Percentiles rank a stretch among this genome's conserved stretches.
phyloP scores from a whole-genome alignment of 2,329 filamentous ascomycete species.

The Phoma sp. region DNA sequence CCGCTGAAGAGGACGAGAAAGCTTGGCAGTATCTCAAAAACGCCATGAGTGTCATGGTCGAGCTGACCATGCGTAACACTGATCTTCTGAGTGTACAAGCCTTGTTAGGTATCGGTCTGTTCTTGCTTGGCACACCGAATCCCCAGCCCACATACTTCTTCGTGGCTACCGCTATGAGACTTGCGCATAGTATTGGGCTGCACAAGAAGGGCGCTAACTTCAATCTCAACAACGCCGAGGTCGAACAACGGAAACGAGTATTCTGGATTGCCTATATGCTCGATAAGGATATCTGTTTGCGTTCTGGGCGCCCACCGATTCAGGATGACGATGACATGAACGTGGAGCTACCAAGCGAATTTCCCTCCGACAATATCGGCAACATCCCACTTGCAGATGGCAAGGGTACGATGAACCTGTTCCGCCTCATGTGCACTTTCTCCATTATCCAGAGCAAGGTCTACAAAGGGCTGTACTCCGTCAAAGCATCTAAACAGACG shows the following conservation, averaged over 20 bases:
- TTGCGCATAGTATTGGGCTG: slow-evolving; percentile 92
- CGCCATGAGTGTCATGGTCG: slow-evolving; percentile 88
- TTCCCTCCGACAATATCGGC: slow-evolving; percentile 89
- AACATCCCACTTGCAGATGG: slow-evolving; percentile 90
- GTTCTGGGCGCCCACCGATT: slow-evolving; percentile 73
- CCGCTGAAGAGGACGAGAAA: slow-evolving; percentile 89
- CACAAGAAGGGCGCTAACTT: slow-evolving; percentile 94
- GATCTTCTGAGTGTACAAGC: slow-evolving; percentile 95
- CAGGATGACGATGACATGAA: slow-evolving; percentile 90
- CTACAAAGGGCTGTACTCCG: slow-evolving; percentile 91
- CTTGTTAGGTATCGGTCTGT: slow-evolving; percentile 88
- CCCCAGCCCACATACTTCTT: slow-evolving; percentile 93
- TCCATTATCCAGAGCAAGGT: slow-evolving; percentile 91
- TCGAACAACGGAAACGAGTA: slow-evolving; percentile 83
- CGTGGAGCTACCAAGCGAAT: slow-evolving; percentile 88
- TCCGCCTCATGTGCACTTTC: slow-evolving; percentile 90
- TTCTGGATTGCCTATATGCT: slow-evolving; percentile 80
- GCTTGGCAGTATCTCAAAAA: slow-evolving; percentile 98
- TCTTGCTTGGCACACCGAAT: slow-evolving; percentile 95
- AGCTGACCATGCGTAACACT: slow-evolving; percentile 94
- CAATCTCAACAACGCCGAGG: slow-evolving; percentile 90
- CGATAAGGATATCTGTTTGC: slow-evolving; percentile 75
- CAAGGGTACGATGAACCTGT: slow-evolving; percentile 92
- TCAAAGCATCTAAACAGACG: slow-evolving; percentile 87
- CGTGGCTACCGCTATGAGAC: slow-evolving; percentile 85